A percentile compares a stretch with the other conserved stretches of the same genome.
These are phyloP conservation scores for Penicillium sp. DNA, from an alignment of 2,329 filamentous ascomycete species.

Conservation along the genomic window DNA sequence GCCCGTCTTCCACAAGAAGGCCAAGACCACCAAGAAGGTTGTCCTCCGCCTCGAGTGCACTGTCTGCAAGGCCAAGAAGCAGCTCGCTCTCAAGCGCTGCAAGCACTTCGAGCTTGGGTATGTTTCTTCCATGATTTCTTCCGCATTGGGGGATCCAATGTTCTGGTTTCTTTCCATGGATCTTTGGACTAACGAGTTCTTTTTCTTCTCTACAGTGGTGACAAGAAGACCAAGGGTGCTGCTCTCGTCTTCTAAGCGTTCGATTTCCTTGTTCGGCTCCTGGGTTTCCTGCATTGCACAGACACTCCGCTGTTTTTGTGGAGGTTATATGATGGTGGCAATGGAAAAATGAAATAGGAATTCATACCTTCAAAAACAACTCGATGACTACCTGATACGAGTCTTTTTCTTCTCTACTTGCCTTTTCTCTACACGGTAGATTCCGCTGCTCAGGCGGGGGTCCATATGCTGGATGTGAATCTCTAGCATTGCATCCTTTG, in stretches of 20 bases:
- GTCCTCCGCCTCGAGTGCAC: conserved; percentile 98
- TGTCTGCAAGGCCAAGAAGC: conserved; percentile 95
- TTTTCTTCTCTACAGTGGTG: conserved; percentile 69
- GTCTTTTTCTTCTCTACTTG: conserved; percentile 9
- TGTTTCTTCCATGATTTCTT: conserved; percentile 45
- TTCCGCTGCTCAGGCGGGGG: neutral
- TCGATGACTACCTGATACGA: conserved; percentile 42
- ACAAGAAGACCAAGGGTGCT: conserved; percentile 99
- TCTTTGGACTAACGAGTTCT: conserved; percentile 46
- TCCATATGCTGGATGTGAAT: neutral
- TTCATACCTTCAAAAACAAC: conserved; percentile 45
- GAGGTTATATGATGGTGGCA: conserved; percentile 45
- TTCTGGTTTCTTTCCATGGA: neutral
- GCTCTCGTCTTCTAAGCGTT: conserved; percentile 95
- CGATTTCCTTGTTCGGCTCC: conserved; percentile 48
- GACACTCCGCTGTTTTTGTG: conserved; percentile 38
- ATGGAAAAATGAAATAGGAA: conserved; percentile 50
- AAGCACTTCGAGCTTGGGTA: conserved; percentile 99
- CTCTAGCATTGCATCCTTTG: neutral
- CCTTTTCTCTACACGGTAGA: neutral
- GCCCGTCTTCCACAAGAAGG: conserved; percentile 99
- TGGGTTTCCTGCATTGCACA: conserved; percentile 48
- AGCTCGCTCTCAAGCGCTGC: conserved; percentile 98
- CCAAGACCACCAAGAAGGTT: conserved; percentile 99
- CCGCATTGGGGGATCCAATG: neutral